These are phyloP conservation scores for Yarrowia sp. DNA, from an alignment of 805 yeast genomes.

Conservation along the genomic window DNA sequence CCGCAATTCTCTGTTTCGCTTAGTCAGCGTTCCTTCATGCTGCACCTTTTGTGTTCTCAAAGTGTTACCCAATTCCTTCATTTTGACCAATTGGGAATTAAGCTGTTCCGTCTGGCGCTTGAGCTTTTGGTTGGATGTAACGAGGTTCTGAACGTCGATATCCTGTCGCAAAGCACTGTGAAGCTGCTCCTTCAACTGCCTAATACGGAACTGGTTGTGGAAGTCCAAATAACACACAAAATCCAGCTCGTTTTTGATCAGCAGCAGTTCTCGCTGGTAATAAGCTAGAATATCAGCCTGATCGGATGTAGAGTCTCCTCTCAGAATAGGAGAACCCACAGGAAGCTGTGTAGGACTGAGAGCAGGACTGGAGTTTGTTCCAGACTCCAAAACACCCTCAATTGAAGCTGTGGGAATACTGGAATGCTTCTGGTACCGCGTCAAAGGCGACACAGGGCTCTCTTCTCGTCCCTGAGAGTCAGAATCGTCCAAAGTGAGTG, in stretches of 20 bases:
- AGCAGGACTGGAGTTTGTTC: conserved; percentile 8
- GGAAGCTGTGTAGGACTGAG: conserved; percentile 5
- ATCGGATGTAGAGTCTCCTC: conserved; percentile 11
- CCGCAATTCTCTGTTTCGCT: conserved; percentile 38
- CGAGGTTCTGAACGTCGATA: conserved; percentile 37
- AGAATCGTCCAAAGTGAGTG: not conserved
- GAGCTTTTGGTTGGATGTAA: conserved; percentile 36
- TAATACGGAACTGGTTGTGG: conserved; percentile 44
- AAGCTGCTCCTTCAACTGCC: conserved; percentile 40
- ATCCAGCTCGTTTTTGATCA: conserved; percentile 59
- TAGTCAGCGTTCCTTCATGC: conserved; percentile 40
- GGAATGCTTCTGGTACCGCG: conserved; percentile 12
- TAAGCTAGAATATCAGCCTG: conserved; percentile 41
- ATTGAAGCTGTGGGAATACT: not conserved
- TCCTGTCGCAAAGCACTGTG: conserved; percentile 35
- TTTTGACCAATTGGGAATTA: conserved; percentile 36
- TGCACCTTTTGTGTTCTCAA: conserved; percentile 41
- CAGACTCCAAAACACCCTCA: conserved; percentile 10
- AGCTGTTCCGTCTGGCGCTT: conserved; percentile 34
- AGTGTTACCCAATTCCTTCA: conserved; percentile 38
- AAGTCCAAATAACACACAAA: conserved; percentile 55
- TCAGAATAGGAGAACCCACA: conserved; percentile 8
- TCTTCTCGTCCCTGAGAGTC: conserved; percentile 6
- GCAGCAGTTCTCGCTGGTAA: conserved; percentile 57
- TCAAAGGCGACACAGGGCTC: conserved; percentile 10